A percentile compares a stretch with the other conserved stretches of the same genome.
phyloP scores from a whole-genome alignment of 257 asterid species.

The Misopates orontium region DNA sequence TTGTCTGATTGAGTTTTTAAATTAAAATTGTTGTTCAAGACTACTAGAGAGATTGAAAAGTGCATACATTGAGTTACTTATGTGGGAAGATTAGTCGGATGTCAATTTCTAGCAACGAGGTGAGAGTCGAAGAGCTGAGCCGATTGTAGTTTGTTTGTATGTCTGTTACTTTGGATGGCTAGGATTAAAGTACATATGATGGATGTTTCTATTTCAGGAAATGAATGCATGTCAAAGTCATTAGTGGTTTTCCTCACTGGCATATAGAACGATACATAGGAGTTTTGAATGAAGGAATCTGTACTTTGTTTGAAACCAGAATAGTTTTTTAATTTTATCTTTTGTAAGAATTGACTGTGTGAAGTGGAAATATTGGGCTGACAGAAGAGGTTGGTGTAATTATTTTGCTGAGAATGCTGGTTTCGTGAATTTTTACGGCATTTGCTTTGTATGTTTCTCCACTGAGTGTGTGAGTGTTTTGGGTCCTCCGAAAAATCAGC shows the following conservation, averaged over 20 bases:
- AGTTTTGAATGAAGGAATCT: conserved; percentile 7
- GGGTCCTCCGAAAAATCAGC: not conserved
- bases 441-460: not conserved
- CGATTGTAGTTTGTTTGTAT: not conserved
- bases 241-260: not conserved
- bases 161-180: not conserved
- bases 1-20: not conserved
- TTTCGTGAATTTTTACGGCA: not conserved
- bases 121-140: not conserved
- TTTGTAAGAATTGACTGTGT: conserved; percentile 4
- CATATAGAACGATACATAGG: not conserved
- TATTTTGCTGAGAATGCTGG: not conserved
- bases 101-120: not conserved
- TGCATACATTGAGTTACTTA: conserved; percentile 1
- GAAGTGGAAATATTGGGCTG: not conserved
- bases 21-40: not conserved
- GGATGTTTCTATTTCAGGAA: conserved; percentile 1
- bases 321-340: not conserved
- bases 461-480: not conserved
- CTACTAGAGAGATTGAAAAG: not conserved
- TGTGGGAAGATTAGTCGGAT: not conserved
- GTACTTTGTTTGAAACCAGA: not conserved
- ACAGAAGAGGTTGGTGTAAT: too few species aligned
- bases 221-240: not conserved
- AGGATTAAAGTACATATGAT: not conserved